A percentile compares a stretch with the other conserved stretches of the same genome.
Evolutionary conservation across 441 rosid genomes (phyloP).

Genomic region (Lepidium campestre): DNA sequence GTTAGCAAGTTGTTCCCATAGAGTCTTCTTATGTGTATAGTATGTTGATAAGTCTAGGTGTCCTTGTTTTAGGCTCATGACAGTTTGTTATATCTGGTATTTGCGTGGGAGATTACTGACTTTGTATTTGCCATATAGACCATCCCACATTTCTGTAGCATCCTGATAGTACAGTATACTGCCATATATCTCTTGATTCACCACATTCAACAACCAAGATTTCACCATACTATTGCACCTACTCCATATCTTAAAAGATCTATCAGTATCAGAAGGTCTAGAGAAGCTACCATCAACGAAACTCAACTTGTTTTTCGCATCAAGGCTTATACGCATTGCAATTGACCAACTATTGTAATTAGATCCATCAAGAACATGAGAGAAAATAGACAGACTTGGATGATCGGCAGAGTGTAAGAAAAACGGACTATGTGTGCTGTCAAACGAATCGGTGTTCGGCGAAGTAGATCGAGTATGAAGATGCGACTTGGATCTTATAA

Average conservation of each 20-base stretch:
- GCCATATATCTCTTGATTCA: background rate
- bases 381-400: too few species aligned
- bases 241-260: too few species aligned
- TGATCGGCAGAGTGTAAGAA: background rate
- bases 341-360: too few species aligned
- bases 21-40: background rate
- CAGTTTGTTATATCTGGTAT: background rate
- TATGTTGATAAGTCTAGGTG: background rate
- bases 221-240: background rate
- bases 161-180: background rate
- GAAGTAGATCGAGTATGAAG: background rate
- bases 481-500: too few species aligned
- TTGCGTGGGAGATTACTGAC: background rate
- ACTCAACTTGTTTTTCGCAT: too few species aligned
- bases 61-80: background rate
- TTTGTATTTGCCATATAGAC: background rate
- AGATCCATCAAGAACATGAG: too few species aligned
- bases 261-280: too few species aligned
- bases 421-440: rapidly evolving
- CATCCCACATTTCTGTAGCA: background rate
- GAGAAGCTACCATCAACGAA: too few species aligned
- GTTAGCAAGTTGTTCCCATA: background rate
- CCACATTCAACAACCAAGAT: background rate
- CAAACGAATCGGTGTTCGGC: background rate
- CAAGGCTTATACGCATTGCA: too few species aligned